Base-by-base conservation (phyloP, 2,329 filamentous ascomycete genomes). In the Elsinoe batatas region DNA sequence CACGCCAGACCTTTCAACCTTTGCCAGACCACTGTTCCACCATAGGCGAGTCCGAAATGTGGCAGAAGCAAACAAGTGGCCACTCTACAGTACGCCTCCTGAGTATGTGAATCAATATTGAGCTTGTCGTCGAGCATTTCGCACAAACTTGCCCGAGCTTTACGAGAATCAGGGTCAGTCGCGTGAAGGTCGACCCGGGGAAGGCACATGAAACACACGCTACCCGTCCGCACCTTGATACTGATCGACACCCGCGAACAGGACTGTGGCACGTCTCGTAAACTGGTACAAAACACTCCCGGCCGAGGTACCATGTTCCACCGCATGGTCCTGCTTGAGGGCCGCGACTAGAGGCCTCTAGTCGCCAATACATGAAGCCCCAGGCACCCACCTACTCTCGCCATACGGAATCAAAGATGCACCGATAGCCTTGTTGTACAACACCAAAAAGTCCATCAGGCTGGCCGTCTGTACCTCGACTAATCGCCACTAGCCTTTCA, bases 131-230 rank as follows among this genome's bases (percentile, higher is more conserved):
- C 26, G 15, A 26, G 47, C 26, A n/a, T n/a, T 17, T 49, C 47
- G 47, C 47, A 51, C 47, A 51, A 38, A 51, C 11, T 38, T 51
- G 47, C 47, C 47, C 32, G 47, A 35, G 47, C 47, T 51, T 51
- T 51, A 51, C 47, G 47, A 51, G 47, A 38, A 20, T 51, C 47
- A 51, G 47, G 47, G 47, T 33, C 35, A 38, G 47, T 51, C 47
- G 32, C 47, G 33, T 51, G 47, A 44, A 44, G 40, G 40, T 44
- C 18, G 40, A 26, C 17, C 32, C 15, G 47, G 32, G 47, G 47
- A 38, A 37, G 33, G 47, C 47, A 51, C 47, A 51, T 51, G 47
- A 51, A 51, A 51, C 47, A 51, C 47, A 51, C 47, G 47, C 47
- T 51, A 51, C 47, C 47, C 47, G 33, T 51, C 47, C 35, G 47